Percentiles rank a stretch among this genome's conserved stretches.
Evolutionary conservation across 2,329 filamentous ascomycete species (phyloP).

Genomic region (Pestalotiopsis sp.): DNA sequence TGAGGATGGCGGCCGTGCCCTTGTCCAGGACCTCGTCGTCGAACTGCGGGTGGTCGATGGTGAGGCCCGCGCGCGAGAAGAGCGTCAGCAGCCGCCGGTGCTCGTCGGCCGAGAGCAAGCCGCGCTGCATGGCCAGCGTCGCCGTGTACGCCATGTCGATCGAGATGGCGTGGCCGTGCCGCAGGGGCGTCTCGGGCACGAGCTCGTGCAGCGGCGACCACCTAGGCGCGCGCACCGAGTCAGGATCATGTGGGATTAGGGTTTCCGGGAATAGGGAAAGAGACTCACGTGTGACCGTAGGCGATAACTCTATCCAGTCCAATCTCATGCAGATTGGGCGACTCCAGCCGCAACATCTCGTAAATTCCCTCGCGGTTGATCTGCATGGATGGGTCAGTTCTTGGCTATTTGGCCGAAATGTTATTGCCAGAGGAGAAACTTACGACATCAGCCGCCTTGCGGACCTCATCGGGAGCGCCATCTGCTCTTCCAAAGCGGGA

Average conservation of each 20-base stretch:
- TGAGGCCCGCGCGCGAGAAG: constrained; percentile 70
- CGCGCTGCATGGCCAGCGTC: constrained; percentile 66
- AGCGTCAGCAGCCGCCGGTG: constrained; percentile 65
- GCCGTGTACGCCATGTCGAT: constrained; percentile 79
- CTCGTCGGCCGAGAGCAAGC: constrained; percentile 61
- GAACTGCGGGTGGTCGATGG: constrained; percentile 72
- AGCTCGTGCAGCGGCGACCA: constrained; percentile 76
- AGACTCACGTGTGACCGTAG: constrained; percentile 69
- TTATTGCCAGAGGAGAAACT: constrained; percentile 1
- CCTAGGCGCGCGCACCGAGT: constrained; percentile 30
- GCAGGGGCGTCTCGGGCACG: constrained; percentile 67
- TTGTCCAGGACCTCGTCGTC: constrained; percentile 66
- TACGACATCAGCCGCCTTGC: constrained; percentile 57
- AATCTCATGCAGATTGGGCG: constrained; percentile 74
- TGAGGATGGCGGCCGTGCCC: constrained; percentile 69
- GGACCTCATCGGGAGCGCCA: constrained; percentile 56
- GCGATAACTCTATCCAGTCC: constrained; percentile 73
- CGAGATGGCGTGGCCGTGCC: constrained; percentile 74
- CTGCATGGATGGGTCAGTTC: constrained; percentile 26
- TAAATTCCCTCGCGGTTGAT: constrained; percentile 72
- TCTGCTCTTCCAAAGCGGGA: constrained; percentile 67
- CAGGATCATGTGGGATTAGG: neutral
- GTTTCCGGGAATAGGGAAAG: neutral
- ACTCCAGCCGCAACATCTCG: constrained; percentile 75
- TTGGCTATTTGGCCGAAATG: neutral